phyloP scores from a whole-genome alignment of 306 rosid genomes.

The Biancaea sappan region DNA sequence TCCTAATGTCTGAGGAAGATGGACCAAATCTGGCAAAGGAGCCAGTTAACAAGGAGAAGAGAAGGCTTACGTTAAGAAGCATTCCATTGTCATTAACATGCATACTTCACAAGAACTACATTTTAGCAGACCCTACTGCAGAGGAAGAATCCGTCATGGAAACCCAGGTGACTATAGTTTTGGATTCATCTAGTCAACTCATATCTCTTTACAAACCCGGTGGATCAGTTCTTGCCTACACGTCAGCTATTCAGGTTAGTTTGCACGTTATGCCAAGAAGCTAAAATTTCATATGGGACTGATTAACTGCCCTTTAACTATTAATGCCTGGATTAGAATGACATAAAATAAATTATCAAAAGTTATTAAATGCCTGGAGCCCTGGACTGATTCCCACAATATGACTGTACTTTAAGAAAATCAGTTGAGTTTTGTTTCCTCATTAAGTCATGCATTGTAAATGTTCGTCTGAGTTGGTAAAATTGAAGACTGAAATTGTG shows the following conservation, averaged over 20 bases:
- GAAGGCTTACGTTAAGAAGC: constrained; percentile 65
- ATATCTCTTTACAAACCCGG: constrained; percentile 92
- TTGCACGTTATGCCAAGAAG: constrained; percentile 3
- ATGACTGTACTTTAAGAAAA: too few species aligned
- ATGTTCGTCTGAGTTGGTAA: not conserved
- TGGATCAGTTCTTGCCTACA: constrained; percentile 72
- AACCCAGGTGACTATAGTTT: constrained; percentile 75
- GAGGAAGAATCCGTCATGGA: constrained; percentile 93
- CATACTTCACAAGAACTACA: constrained; percentile 77
- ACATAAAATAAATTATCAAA: not conserved
- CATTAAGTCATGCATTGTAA: not conserved
- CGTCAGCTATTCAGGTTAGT: constrained; percentile 78
- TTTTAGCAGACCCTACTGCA: constrained; percentile 84
- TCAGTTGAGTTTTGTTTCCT: not conserved
- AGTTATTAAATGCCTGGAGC: not conserved
- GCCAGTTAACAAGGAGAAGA: constrained; percentile 69
- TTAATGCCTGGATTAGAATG: constrained; percentile 16
- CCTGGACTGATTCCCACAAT: not conserved
- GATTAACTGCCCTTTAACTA: not conserved
- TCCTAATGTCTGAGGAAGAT: constrained; percentile 59
- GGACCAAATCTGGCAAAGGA: constrained; percentile 55
- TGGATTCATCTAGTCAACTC: constrained; percentile 74
- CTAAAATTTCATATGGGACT: constrained; percentile 14
- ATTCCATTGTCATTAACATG: constrained; percentile 83
- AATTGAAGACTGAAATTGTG: constrained; percentile 2